phyloP scores from a whole-genome alignment of 768 basidiomycete genomes.

The Lentinula sp. region DNA sequence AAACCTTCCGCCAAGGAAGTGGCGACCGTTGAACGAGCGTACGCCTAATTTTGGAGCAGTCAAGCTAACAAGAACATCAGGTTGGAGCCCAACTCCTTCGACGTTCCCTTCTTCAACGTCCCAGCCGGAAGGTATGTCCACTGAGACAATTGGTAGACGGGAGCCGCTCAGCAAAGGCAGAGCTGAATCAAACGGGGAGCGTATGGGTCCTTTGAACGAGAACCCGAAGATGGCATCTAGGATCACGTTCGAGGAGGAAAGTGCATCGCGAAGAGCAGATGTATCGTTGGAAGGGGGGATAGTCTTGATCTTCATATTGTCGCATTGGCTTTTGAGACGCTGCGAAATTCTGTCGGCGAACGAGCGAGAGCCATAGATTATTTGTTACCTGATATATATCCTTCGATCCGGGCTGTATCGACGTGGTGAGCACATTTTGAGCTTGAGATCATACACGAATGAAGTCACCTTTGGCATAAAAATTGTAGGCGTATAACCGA shows the following conservation, averaged over 20 bases:
- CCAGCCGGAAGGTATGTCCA: constrained; percentile 98
- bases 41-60: constrained; percentile 95
- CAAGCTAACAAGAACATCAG: constrained; percentile 81
- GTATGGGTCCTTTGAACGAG: constrained; percentile 89
- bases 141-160: constrained; percentile 78
- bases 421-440: not conserved
- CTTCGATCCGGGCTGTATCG: constrained; percentile 76
- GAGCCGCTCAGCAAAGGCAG: constrained; percentile 61
- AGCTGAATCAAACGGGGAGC: constrained; percentile 79
- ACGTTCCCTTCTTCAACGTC: constrained; percentile 77
- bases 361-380: not conserved
- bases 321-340: constrained; percentile 82
- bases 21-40: constrained; percentile 65
- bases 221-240: constrained; percentile 98
- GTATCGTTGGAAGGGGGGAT: constrained; percentile 44
- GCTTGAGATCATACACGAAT: not conserved
- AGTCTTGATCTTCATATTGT: constrained; percentile 80
- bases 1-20: constrained; percentile 94
- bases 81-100: constrained; percentile 51
- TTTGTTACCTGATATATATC: constrained; percentile 76
- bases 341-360: constrained; percentile 19
- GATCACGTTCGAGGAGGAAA: constrained; percentile 68
- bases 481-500: constrained; percentile 83
- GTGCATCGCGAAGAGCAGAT: constrained; percentile 39
- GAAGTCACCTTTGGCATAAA: constrained; percentile 84